phyloP scores from a whole-genome alignment of 371 early-diverging fungal genomes.

The Mortierella sp. region DNA sequence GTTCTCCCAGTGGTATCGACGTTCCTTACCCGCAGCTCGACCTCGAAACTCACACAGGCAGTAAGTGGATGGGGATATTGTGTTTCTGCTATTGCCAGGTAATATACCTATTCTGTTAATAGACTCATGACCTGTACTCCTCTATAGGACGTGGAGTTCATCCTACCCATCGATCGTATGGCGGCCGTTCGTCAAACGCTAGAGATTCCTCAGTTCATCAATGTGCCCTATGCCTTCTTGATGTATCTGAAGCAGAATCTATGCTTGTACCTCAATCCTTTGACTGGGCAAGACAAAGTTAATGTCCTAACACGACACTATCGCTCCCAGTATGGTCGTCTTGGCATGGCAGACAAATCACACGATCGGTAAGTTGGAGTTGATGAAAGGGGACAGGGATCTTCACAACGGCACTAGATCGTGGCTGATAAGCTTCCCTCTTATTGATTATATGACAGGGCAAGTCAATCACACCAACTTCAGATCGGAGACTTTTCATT shows the following conservation, averaged over 20 bases:
- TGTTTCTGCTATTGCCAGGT: background rate
- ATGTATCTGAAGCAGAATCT: constrained; percentile 75
- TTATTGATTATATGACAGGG: background rate
- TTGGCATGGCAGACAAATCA: constrained; percentile 13
- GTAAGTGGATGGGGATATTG: constrained; percentile 50
- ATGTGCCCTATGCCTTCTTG: constrained; percentile 69
- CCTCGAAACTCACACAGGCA: constrained; percentile 70
- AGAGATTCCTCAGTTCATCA: constrained; percentile 63
- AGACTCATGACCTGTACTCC: background rate
- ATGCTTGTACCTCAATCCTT: constrained; percentile 56
- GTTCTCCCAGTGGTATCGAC: constrained; percentile 75
- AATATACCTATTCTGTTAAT: too few relatives aligned
- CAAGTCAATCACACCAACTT: constrained; percentile 27
- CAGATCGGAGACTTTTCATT: constrained; percentile 68
- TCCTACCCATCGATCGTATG: constrained; percentile 66
- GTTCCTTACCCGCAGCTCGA: constrained; percentile 77
- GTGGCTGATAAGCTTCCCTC: too few relatives aligned
- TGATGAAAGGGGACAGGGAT: too few relatives aligned
- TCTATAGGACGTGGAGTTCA: constrained; percentile 72
- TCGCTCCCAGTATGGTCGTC: constrained; percentile 56
- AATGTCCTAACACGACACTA: constrained; percentile 63
- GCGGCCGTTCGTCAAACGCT: constrained; percentile 54
- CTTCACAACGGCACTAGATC: too few relatives aligned
- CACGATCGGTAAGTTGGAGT: constrained; percentile 28
- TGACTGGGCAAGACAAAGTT: constrained; percentile 69